Evolutionary conservation across 208 protist species (phyloP), one percentile per base, ranked within the genome.

Genomic region (Phytomonas francai): DNA sequence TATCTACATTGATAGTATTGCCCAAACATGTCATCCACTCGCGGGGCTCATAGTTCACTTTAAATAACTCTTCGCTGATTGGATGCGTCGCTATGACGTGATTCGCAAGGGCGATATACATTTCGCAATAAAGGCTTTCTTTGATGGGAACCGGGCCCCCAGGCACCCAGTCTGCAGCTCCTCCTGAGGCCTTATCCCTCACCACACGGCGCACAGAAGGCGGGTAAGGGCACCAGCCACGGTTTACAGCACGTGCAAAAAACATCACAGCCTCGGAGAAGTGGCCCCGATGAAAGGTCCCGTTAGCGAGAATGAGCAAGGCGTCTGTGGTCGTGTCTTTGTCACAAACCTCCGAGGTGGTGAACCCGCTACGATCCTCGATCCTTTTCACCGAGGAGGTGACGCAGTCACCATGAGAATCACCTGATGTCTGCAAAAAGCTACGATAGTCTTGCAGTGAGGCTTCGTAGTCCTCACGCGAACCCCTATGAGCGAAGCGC

Each of bases 281-380:
- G 22, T 86, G 69, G 28, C 74, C 73, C 36, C 78, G 72, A 16
- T 70, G 66, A 73, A 88, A 91, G 32, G 86, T 87, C n/a, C 89
- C 89, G 64, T 83, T 88, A 19, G 89, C 89, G 31, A 95, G 76
- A 33, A 85, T 82, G 22, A 95, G 71, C 73, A 95, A 82, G 2
- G 89, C 87, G n/a, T 87, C 80, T 12, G 84, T 88, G 71, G 93
- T 78, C 33, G 71, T 70, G 42, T 71, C 63, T 3, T 84, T 74
- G 36, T 74, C 70, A 59, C 79, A 90, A 36, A 85, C 70, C 31
- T 63, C 66, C 8, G 73, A 66, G 22, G 70, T 59, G 25, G 7
- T 27, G 45, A 54, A 42, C 71, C 49, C 16, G 51, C 36, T 22
- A 33, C 27, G 49, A 33, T 31, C 58, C 57, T 59, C 32, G 77